phyloP scores from a whole-genome alignment of 768 basidiomycete species.

The Cyathus striatus region DNA sequence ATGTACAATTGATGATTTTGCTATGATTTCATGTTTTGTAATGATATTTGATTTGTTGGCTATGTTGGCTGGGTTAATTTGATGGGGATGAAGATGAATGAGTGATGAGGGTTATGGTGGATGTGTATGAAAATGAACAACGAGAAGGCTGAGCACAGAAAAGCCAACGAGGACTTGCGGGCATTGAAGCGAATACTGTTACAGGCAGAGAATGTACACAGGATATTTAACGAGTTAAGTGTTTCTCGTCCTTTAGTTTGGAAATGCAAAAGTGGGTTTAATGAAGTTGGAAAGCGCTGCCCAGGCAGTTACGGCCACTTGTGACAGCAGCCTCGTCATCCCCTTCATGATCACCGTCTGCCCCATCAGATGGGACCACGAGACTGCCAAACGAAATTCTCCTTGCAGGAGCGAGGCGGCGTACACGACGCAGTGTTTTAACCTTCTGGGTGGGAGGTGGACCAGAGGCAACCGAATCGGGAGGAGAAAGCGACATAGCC shows the following conservation, averaged over 20 bases:
- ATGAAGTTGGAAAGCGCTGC: conserved; percentile 56
- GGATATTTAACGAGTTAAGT: too few relatives aligned
- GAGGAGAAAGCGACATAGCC: conserved; percentile 4
- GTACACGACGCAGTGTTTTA: conserved; percentile 47
- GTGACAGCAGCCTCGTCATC: conserved; percentile 15
- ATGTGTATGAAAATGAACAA: not conserved
- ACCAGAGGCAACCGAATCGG: not conserved
- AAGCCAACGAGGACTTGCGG: not conserved
- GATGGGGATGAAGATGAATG: not conserved
- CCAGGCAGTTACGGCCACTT: conserved; percentile 32
- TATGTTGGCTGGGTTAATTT: not conserved
- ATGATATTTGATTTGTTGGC: too few relatives aligned
- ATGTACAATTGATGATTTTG: not conserved
- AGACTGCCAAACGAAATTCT: conserved; percentile 66
- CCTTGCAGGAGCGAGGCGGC: conserved; percentile 40
- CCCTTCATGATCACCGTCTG: conserved; percentile 29
- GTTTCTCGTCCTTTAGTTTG: too few relatives aligned
- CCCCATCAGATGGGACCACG: conserved; percentile 29
- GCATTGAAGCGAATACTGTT: too few relatives aligned
- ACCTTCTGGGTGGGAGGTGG: conserved; percentile 19
- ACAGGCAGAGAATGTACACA: too few relatives aligned
- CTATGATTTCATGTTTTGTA: not conserved
- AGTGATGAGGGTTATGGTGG: too few relatives aligned
- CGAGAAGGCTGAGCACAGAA: too few relatives aligned
- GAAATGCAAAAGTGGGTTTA: too few relatives aligned